phyloP scores from a whole-genome alignment of 1,284 basidiomycete genomes.

The Fomitopsis betulina region DNA sequence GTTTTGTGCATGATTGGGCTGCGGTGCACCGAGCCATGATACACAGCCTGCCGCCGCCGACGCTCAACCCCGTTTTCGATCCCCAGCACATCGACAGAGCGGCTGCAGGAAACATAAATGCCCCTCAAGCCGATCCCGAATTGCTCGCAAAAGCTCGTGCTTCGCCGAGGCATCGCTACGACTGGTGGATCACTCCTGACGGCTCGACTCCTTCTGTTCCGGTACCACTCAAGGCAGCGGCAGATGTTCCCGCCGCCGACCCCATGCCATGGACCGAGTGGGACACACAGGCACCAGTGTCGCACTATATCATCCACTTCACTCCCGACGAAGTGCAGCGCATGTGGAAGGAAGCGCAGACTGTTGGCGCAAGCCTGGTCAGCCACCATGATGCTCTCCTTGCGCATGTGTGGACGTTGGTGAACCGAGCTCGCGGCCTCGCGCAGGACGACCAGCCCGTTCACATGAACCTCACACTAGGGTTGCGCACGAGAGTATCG shows the following conservation, averaged over 20 bases:
- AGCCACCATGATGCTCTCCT: conserved; percentile 40
- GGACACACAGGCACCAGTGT: conserved; percentile 28
- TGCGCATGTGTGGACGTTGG: conserved; percentile 36
- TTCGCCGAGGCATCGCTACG: conserved; percentile 34
- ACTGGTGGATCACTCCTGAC: conserved; percentile 31
- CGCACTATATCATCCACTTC: conserved; percentile 33
- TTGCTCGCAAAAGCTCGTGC: conserved; percentile 22
- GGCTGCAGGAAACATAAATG: conserved; percentile 31
- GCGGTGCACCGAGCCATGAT: conserved; percentile 21
- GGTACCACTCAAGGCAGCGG: conserved; percentile 13
- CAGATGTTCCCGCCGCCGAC: conserved; percentile 20
- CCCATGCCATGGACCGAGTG: conserved; percentile 36
- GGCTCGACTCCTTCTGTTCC: conserved; percentile 23
- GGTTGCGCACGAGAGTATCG: conserved; percentile 30
- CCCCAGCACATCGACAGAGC: conserved; percentile 30
- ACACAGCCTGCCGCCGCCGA: conserved; percentile 6
- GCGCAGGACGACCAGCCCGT: conserved; percentile 15
- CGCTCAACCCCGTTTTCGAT: conserved; percentile 27
- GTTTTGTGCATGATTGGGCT: conserved; percentile 38
- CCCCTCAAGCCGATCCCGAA: conserved; percentile 17
- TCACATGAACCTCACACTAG: conserved; percentile 28
- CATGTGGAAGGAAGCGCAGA: conserved; percentile 27
- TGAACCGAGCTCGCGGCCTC: conserved; percentile 31
- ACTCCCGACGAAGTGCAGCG: conserved; percentile 27
- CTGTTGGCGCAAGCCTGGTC: conserved; percentile 11